Evolutionary conservation across 2,329 filamentous ascomycete genomes (phyloP).

Genomic region (Diaporthe ilicicola): DNA sequence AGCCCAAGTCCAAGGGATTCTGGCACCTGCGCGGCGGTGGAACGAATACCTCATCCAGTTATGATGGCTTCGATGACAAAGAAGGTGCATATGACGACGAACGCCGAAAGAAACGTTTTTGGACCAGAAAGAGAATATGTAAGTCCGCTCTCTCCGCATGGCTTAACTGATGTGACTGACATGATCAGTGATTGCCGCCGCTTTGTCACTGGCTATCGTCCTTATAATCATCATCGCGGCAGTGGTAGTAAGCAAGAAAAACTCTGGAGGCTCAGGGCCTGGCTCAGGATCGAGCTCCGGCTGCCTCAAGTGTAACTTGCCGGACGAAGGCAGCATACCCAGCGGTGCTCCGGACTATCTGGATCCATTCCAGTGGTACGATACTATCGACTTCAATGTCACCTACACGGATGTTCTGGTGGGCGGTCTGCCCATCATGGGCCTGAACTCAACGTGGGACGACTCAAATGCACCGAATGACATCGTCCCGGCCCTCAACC

Average conservation of each 20-base stretch:
- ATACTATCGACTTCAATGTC: conserved; percentile 90
- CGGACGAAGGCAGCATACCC: conserved; percentile 65
- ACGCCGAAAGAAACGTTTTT: conserved; percentile 50
- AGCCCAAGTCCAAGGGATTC: conserved; percentile 50
- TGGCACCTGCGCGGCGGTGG: conserved; percentile 53
- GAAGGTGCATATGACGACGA: conserved; percentile 55
- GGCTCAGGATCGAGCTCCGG: conserved; percentile 41
- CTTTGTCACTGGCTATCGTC: conserved; percentile 61
- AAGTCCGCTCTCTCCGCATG: conserved; percentile 43
- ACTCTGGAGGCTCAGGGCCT: conserved; percentile 37
- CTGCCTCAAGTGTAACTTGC: conserved; percentile 55
- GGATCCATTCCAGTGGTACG: conserved; percentile 91
- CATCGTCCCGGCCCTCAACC: conserved; percentile 79
- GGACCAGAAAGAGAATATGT: conserved; percentile 69
- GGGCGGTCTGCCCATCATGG: conserved; percentile 90
- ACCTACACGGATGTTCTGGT: conserved; percentile 89
- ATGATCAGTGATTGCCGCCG: conserved; percentile 64
- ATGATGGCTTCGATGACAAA: conserved; percentile 60
- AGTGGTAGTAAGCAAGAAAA: conserved; percentile 72
- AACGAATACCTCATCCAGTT: conserved; percentile 48
- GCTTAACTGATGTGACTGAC: conserved; percentile 33
- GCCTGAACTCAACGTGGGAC: conserved; percentile 85
- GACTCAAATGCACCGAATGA: conserved; percentile 81
- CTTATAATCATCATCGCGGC: conserved; percentile 75
- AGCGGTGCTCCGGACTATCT: conserved; percentile 75